phyloP scores from a whole-genome alignment of 2,329 filamentous ascomycete genomes.

The Pseudocercospora musae region DNA sequence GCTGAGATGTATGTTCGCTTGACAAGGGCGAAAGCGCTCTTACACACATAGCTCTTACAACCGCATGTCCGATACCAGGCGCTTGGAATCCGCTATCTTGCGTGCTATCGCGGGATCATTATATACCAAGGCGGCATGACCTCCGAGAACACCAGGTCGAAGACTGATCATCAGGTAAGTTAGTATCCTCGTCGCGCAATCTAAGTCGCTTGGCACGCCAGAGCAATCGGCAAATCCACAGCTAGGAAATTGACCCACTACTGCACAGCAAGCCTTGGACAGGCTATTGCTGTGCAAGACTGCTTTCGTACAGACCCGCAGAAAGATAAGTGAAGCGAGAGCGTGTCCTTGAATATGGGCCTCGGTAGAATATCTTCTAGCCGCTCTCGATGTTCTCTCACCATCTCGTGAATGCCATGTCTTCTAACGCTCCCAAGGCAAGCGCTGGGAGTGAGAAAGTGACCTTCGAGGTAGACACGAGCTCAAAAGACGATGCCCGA shows the following conservation, averaged over 20 bases:
- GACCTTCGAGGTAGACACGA: background rate
- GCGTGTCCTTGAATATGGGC: background rate
- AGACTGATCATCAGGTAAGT: background rate
- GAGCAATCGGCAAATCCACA: background rate
- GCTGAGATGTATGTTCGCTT: background rate
- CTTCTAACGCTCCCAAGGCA: background rate
- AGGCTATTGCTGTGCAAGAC: background rate
- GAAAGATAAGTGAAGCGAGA: background rate
- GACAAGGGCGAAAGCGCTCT: background rate
- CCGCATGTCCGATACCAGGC: background rate
- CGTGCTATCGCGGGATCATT: background rate
- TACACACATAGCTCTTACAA: background rate
- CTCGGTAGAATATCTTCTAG: background rate
- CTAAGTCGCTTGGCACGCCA: background rate
- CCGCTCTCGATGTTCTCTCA: background rate
- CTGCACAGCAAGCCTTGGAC: background rate
- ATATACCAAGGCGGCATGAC: background rate
- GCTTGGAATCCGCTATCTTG: background rate
- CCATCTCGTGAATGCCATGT: background rate
- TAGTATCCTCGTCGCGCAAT: background rate
- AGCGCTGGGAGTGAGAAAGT: background rate
- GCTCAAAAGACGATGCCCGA: background rate
- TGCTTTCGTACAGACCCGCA: background rate
- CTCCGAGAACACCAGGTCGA: background rate
- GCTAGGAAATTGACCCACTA: background rate